These are phyloP conservation scores for Colletotrichum cereale DNA, from an alignment of 2,329 filamentous ascomycete genomes.

Conservation along the genomic window DNA sequence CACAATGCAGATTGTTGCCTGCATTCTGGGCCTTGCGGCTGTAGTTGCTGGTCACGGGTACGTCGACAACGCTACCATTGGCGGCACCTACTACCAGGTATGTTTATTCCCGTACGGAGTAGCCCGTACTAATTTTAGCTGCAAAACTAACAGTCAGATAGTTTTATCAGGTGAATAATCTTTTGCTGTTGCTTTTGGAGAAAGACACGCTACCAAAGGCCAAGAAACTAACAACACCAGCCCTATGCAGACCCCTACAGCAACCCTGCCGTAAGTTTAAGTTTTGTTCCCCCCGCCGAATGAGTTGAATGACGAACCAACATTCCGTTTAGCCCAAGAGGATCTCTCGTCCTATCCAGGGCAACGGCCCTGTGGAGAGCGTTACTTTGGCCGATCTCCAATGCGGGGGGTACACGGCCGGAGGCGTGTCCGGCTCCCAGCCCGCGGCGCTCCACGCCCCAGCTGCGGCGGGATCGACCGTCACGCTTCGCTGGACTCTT, in stretches of 20 bases:
- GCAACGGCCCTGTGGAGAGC: conserved; percentile 70
- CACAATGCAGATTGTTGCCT: conserved; percentile 30
- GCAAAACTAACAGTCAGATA: conserved; percentile 34
- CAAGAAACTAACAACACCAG: conserved; percentile 9
- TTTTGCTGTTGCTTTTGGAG: not conserved
- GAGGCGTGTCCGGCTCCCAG: conserved; percentile 60
- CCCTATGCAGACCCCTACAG: conserved; percentile 44
- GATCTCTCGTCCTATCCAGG: conserved; percentile 68
- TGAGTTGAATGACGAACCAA: not conserved
- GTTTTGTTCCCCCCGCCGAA: not conserved
- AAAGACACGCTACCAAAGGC: not conserved
- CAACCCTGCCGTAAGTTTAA: conserved; percentile 24
- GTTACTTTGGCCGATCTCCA: conserved; percentile 66
- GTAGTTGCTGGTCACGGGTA: conserved; percentile 63
- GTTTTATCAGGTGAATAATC: conserved; percentile 50
- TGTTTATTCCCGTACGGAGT: not conserved
- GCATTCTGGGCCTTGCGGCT: conserved; percentile 48
- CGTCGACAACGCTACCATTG: conserved; percentile 60
- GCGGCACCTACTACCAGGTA: conserved; percentile 53
- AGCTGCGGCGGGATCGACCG: conserved; percentile 64
- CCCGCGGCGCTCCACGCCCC: conserved; percentile 67
- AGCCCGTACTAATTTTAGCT: rapidly evolving
- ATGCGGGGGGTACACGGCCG: conserved; percentile 65
- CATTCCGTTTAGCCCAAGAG: conserved; percentile 27
- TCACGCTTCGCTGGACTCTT: conserved; percentile 67